A percentile compares a stretch with the other conserved stretches of the same genome.
Evolutionary conservation across 2,329 filamentous ascomycete genomes (phyloP).

Genomic region (Nakataea oryzae): DNA sequence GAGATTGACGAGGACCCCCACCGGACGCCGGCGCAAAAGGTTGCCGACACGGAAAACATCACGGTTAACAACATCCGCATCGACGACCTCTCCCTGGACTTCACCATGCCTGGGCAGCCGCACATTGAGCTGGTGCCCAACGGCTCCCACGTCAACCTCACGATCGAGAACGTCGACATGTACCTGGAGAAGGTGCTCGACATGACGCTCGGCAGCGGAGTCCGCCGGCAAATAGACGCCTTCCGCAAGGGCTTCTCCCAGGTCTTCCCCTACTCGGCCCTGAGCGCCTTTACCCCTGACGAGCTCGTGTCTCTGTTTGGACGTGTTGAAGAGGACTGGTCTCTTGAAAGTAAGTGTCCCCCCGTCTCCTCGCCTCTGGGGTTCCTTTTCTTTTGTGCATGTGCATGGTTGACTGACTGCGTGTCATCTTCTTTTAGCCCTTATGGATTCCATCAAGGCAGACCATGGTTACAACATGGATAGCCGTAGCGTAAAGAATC

Average conservation of each 20-base stretch:
- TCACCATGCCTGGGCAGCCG: conserved; percentile 87
- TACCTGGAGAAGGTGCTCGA: conserved; percentile 89
- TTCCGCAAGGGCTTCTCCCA: conserved; percentile 88
- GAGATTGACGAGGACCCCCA: conserved; percentile 60
- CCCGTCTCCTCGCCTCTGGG: background rate
- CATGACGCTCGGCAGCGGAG: conserved; percentile 80
- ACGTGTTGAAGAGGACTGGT: conserved; percentile 90
- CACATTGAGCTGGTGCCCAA: conserved; percentile 70
- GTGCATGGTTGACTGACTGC: background rate
- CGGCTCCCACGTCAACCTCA: conserved; percentile 66
- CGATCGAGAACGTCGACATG: conserved; percentile 79
- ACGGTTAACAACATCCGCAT: conserved; percentile 65
- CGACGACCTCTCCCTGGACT: conserved; percentile 85
- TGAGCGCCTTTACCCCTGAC: conserved; percentile 88
- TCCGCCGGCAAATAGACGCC: conserved; percentile 79
- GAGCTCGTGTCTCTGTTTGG: conserved; percentile 95
- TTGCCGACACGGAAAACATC: conserved; percentile 57
- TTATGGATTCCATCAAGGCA: conserved; percentile 97
- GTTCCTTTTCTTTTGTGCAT: background rate
- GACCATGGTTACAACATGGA: conserved; percentile 99
- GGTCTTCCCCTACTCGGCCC: conserved; percentile 88
- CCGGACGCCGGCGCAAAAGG: conserved; percentile 60
- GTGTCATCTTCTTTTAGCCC: conserved; percentile 38
- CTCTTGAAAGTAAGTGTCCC: conserved; percentile 70
- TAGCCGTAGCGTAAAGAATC: conserved; percentile 85